These are phyloP conservation scores for Ceraceosorus bombacis DNA, from an alignment of 1,284 basidiomycete species.

Conservation along the genomic window DNA sequence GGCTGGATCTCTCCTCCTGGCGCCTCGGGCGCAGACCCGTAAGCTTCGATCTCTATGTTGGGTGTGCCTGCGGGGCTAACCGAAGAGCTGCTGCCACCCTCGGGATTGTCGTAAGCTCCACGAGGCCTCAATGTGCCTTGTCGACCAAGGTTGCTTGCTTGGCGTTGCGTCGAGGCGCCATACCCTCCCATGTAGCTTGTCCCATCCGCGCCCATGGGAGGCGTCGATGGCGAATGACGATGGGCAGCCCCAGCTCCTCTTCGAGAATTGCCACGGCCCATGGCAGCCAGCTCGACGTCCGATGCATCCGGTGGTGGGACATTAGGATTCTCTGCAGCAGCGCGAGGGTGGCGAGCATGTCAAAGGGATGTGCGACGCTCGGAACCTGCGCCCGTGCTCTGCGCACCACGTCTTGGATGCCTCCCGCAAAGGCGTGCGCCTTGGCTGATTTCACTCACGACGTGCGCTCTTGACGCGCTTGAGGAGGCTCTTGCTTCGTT, in stretches of 20 bases:
- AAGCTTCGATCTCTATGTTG: neutral
- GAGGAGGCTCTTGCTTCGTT: constrained; percentile 36
- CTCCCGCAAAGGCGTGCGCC: too few species aligned
- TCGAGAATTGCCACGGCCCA: constrained; percentile 18
- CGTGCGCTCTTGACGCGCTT: constrained; percentile 32
- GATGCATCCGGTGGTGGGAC: constrained; percentile 31
- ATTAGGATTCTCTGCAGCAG: constrained; percentile 23
- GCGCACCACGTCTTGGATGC: too few species aligned
- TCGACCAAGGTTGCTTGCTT: neutral
- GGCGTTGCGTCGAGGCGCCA: constrained; percentile 1
- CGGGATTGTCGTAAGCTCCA: neutral
- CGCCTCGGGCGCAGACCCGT: neutral
- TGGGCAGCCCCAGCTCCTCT: constrained; percentile 18
- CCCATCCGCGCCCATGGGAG: constrained; percentile 15
- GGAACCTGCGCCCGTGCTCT: too few species aligned
- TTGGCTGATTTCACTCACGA: constrained; percentile 17
- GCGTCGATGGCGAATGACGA: constrained; percentile 30
- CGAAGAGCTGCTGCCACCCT: neutral
- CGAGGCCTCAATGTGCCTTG: constrained; percentile 3
- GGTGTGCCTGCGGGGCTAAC: neutral
- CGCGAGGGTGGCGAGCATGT: neutral
- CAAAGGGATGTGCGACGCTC: neutral
- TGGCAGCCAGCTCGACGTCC: constrained; percentile 17
- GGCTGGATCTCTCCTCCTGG: neutral
- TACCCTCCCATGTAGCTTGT: neutral